phyloP scores from a whole-genome alignment of 306 rosid species.

The Cucurbita pepo region DNA sequence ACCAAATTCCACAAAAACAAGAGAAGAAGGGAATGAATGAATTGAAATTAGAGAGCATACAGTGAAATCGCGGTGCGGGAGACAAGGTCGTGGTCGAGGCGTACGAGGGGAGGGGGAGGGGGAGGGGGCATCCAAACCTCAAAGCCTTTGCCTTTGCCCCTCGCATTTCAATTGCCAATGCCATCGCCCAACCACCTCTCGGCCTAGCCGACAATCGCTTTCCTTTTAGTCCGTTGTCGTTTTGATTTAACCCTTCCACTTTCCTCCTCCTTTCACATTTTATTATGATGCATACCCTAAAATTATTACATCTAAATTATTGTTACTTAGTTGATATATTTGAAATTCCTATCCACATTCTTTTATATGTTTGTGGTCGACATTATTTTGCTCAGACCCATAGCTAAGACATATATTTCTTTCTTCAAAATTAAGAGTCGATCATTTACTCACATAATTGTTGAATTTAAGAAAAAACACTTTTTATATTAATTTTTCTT shows the following conservation, averaged over 20 bases:
- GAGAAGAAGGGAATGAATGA: not conserved
- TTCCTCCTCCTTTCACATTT: not conserved
- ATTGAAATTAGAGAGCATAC: not conserved
- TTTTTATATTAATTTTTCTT: too few relatives aligned
- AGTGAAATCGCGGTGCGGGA: not conserved
- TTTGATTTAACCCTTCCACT: constrained; percentile 2
- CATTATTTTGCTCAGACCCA: not conserved
- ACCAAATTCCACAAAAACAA: not conserved
- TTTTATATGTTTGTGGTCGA: too few relatives aligned
- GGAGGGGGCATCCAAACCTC: too few relatives aligned
- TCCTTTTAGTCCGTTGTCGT: not conserved
- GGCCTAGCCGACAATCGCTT: not conserved
- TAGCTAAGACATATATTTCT: too few relatives aligned
- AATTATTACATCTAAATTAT: not conserved
- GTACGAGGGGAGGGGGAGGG: not conserved
- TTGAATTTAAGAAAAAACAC: too few relatives aligned
- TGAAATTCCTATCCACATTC: too few relatives aligned
- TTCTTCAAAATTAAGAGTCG: too few relatives aligned
- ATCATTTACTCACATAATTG: too few relatives aligned
- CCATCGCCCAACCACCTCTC: not conserved
- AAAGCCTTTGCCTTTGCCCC: not conserved
- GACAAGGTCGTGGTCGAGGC: not conserved
- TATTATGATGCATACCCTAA: not conserved
- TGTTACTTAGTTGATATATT: not conserved
- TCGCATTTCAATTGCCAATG: not conserved